Percentiles rank a stretch among this genome's conserved stretches.
Conservation (phyloP, 2,329 filamentous ascomycete species). For the Aspergillus tubingensis region DNA sequence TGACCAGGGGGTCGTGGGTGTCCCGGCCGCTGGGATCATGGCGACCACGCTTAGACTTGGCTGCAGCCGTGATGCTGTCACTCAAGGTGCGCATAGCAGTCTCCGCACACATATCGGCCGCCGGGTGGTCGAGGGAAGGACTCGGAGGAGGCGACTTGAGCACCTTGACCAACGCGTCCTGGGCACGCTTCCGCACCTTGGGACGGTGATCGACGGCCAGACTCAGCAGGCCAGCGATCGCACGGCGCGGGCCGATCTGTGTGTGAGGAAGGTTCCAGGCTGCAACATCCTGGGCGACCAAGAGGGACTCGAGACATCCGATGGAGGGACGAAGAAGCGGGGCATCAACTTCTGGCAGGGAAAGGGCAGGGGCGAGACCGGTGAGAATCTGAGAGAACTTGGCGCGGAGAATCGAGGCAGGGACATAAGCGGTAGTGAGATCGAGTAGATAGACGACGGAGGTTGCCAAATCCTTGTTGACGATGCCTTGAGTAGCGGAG, state of each 20-base stretch:
- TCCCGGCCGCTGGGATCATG: constrained; percentile 46
- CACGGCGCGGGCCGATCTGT: constrained; percentile 81
- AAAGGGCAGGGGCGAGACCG: constrained; percentile 79
- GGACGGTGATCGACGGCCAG: constrained; percentile 84
- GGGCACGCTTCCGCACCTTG: constrained; percentile 90
- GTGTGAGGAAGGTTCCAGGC: constrained; percentile 85
- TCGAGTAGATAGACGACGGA: constrained; percentile 96
- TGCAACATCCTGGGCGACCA: constrained; percentile 81
- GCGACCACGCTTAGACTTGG: constrained; percentile 65
- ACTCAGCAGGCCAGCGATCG: constrained; percentile 80
- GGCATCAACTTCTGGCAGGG: constrained; percentile 78
- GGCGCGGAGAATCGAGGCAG: constrained; percentile 81
- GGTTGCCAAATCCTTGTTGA: constrained; percentile 79
- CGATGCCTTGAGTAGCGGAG: constrained; percentile 60
- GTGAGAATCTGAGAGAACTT: constrained; percentile 95
- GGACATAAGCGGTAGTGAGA: constrained; percentile 80
- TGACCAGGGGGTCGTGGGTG: constrained; percentile 76
- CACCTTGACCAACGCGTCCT: constrained; percentile 82
- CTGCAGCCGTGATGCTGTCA: constrained; percentile 66
- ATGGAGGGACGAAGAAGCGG: constrained; percentile 84
- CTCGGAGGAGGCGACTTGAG: constrained; percentile 84
- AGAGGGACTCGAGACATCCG: constrained; percentile 87
- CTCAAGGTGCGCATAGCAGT: constrained; percentile 79
- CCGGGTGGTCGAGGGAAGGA: constrained; percentile 89
- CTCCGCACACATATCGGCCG: constrained; percentile 93